Base-by-base conservation (phyloP, 139 green algal species). In the Chlorella sp. region DNA sequence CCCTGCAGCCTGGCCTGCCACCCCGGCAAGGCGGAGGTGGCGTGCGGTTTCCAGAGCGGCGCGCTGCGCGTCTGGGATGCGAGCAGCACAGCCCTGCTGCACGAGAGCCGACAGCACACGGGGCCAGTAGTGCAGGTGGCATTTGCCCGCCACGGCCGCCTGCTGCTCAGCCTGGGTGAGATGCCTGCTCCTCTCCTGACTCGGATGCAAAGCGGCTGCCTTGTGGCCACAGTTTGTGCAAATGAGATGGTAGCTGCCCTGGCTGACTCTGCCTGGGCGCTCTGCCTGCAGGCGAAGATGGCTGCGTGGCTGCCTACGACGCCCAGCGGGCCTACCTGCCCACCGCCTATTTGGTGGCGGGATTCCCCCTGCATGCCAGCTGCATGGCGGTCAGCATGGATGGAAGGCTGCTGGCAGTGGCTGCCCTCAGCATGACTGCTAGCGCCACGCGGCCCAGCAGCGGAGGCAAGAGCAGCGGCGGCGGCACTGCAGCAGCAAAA, bases 71-170 rank as follows among this genome's bases (percentile, higher is more conserved):
- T 97, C 1, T 97, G 97, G 88, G 90, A 96, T 79, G 89, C 96
- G 9, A 74, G 80, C 26, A 90, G 81, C 41, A 92, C 93, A 6
- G 89, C 86, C 21, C 87, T 96, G 55, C 34, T 97, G n/a, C 90
- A 94, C 83, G 92, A 97, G 90, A 91, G 93, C 71, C 82, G 86
- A 73, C 92, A 96, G 87, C 95, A 98, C 84, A 68, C 75, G 1
- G 89, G 76, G 0, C 64, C 75, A 0, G 86, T 98, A 26, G 36
- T 67, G 11, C 83, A 93, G 76, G 55, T 97, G 4, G 30, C 89
- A 25, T 96, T 90, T 88, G 87, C 82, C 0, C 85, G 91, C 32
- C 84, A 91, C 41, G 94, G 93, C 2, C 57, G 81, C 23, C 81
- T 87, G 15, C 88, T 98, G 69, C 89, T 95, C 82, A 92, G 89